Conservation (phyloP, 2,329 filamentous ascomycete species). For the Pochonia chlamydosporia region DNA sequence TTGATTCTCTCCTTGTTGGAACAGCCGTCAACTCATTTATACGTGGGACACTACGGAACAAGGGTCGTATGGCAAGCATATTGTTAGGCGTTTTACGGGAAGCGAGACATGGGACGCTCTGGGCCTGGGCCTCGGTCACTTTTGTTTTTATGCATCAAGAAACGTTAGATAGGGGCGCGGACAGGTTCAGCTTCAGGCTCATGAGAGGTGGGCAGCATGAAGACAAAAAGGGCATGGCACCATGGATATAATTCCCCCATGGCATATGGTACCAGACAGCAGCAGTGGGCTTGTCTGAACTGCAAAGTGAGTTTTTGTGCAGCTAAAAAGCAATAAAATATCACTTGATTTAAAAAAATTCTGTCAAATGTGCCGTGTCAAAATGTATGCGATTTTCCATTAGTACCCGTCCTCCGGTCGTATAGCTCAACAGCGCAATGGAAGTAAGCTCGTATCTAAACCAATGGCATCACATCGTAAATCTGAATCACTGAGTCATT, state of each 20-base stretch:
- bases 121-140: too few relatives aligned
- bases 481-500: too few relatives aligned
- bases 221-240: neutral
- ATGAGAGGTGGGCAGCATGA: neutral
- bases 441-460: too few relatives aligned
- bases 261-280: neutral
- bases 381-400: too few relatives aligned
- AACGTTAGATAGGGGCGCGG: neutral
- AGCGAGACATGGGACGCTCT: neutral
- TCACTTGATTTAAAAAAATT: neutral
- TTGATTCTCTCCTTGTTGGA: neutral
- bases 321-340: neutral
- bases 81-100: neutral
- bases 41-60: neutral
- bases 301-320: neutral
- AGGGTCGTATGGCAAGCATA: neutral
- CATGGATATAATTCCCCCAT: neutral
- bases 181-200: neutral
- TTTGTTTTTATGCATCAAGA: constrained; percentile 1
- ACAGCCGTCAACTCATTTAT: neutral
- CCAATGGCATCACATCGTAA: too few relatives aligned
- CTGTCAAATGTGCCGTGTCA: too few relatives aligned
- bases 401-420: too few relatives aligned
- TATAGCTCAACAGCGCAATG: too few relatives aligned
- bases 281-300: neutral